Percentiles rank a stretch among this genome's conserved stretches.
Evolutionary conservation across 495 filamentous ascomycete species (phyloP).

Genomic region (Chlorociboria aeruginascens): DNA sequence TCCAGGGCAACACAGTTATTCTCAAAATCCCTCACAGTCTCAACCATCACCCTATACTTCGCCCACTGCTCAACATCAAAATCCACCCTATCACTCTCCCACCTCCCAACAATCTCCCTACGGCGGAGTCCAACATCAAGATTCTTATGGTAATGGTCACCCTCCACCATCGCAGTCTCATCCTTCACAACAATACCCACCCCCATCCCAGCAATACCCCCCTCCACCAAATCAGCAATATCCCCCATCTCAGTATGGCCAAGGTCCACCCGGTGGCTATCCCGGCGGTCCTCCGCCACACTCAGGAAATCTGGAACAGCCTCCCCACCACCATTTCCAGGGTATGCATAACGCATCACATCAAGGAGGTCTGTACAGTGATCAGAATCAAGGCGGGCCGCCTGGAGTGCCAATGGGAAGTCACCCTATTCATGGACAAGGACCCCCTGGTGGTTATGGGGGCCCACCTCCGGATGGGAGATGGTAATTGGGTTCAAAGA

Average conservation of each 20-base stretch:
- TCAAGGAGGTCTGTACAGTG: constrained; percentile 2
- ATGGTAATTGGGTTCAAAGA: no score
- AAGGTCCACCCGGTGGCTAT: not conserved
- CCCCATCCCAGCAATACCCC: constrained; percentile 13
- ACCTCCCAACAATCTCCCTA: constrained; percentile 12
- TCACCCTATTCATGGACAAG: constrained; percentile 24
- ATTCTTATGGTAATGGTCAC: constrained; percentile 8
- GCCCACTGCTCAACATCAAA: constrained; percentile 10
- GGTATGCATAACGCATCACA: not conserved
- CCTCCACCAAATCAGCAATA: constrained; percentile 1
- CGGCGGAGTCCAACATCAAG: constrained; percentile 15
- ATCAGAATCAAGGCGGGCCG: constrained; percentile 11
- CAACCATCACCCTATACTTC: constrained; percentile 6
- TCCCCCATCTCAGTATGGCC: not conserved
- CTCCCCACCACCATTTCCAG: constrained; percentile 9
- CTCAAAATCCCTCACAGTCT: constrained; percentile 14
- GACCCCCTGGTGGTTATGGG: constrained; percentile 9
- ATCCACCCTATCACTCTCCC: not conserved
- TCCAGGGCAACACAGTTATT: constrained; percentile 8
- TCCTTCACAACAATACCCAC: constrained; percentile 17
- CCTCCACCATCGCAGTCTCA: constrained; percentile 21
- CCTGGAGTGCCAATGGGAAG: constrained; percentile 22
- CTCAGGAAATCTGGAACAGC: constrained; percentile 6
- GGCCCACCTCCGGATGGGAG: not conserved
- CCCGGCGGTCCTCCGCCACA: constrained; percentile 2